A percentile compares a stretch with the other conserved stretches of the same genome.
Conservation (phyloP, 1,284 basidiomycete species). For the Ceratorhiza oryzae-sativae region DNA sequence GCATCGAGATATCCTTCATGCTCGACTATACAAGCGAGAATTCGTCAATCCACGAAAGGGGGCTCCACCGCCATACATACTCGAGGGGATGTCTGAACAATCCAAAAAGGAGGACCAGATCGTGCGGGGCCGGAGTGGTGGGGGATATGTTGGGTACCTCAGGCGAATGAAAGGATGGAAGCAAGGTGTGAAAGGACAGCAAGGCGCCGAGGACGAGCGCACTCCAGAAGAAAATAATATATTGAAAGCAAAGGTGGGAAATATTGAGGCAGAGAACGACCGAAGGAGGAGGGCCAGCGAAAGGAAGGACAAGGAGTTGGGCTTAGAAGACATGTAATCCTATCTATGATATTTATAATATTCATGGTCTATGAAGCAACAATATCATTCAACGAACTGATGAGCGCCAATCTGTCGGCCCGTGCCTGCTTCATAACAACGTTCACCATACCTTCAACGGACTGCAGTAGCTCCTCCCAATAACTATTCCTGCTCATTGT, state of each 20-base stretch:
- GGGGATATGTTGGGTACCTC: slow-evolving; percentile 44
- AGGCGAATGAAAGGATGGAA: slow-evolving; percentile 42
- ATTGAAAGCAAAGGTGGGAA: slow-evolving; percentile 52
- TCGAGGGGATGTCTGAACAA: slow-evolving; percentile 59
- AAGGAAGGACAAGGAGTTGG: no score
- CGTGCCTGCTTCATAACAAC: no score
- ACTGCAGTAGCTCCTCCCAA: no score
- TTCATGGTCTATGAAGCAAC: no score
- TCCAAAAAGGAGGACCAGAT: slow-evolving; percentile 51
- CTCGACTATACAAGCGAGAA: slow-evolving; percentile 2
- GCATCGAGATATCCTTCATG: slow-evolving; percentile 23
- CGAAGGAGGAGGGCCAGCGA: slow-evolving; percentile 44
- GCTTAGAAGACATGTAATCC: no score
- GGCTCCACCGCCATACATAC: slow-evolving; percentile 65
- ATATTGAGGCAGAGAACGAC: slow-evolving; percentile 55
- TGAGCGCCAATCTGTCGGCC: no score
- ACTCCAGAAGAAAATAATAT: slow-evolving; percentile 50
- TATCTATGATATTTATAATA: no score
- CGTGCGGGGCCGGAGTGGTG: slow-evolving; percentile 42
- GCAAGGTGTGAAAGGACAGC: slow-evolving; percentile 55
- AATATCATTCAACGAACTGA: no score
- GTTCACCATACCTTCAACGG: no score
- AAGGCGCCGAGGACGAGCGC: slow-evolving; percentile 59
- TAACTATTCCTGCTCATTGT: no score
- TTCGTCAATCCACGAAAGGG: neutral